Percentiles rank a stretch among this genome's conserved stretches.
phyloP scores from a whole-genome alignment of 371 early-diverging fungal genomes.

The Chytridiales sp. region DNA sequence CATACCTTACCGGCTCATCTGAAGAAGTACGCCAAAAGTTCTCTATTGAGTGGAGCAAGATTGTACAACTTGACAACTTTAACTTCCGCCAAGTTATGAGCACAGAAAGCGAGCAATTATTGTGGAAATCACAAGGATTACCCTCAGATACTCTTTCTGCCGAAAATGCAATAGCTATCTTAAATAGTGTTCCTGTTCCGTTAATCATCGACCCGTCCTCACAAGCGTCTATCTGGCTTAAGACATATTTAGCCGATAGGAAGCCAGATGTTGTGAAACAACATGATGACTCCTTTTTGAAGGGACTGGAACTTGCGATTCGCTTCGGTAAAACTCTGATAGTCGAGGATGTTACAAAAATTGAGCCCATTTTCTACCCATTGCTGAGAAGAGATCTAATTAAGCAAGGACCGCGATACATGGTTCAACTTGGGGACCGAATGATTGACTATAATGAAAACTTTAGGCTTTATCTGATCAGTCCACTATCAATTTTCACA shows the following conservation, averaged over 20 bases:
- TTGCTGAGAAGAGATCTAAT: constrained; percentile 41
- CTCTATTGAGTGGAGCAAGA: constrained; percentile 35
- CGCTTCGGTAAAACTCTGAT: constrained; percentile 58
- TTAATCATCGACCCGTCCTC: constrained; percentile 53
- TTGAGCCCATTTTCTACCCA: constrained; percentile 44
- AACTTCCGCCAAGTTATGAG: constrained; percentile 40
- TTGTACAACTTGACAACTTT: constrained; percentile 30
- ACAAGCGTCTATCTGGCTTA: constrained; percentile 51
- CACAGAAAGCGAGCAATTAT: constrained; percentile 51
- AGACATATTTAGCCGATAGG: constrained; percentile 34
- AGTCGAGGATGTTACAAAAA: constrained; percentile 41
- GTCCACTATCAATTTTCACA: constrained; percentile 32
- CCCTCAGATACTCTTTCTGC: constrained; percentile 49
- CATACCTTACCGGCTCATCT: constrained; percentile 43
- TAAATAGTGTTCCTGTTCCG: constrained; percentile 35
- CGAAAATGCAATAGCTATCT: constrained; percentile 52
- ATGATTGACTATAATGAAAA: constrained; percentile 49
- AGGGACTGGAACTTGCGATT: constrained; percentile 51
- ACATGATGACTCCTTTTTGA: constrained; percentile 46
- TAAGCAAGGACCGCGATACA: constrained; percentile 52
- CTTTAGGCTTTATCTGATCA: constrained; percentile 47
- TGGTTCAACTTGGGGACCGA: constrained; percentile 52
- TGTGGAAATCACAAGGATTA: constrained; percentile 53
- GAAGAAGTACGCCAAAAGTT: constrained; percentile 39
- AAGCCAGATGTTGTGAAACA: constrained; percentile 55